Percentiles rank a stretch among this genome's conserved stretches.
phyloP scores from a whole-genome alignment of 192 early-diverging fungal genomes.

The Allomyces javanicus region DNA sequence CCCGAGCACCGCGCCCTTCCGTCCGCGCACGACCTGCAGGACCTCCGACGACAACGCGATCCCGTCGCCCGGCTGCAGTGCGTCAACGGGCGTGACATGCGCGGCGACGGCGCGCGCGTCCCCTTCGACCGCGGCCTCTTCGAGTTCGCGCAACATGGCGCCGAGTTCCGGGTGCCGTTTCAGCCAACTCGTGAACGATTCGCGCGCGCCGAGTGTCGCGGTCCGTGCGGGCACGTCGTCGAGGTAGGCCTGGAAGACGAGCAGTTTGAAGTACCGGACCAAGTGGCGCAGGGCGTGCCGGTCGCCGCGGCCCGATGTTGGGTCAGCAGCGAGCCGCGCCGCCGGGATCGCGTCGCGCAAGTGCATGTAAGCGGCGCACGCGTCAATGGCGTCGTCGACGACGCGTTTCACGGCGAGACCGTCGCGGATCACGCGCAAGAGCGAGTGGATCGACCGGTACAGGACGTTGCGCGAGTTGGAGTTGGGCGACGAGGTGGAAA shows the following conservation, averaged over 20 bases:
- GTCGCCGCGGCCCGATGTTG: neutral
- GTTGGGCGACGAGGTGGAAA: neutral
- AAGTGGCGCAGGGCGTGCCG: slow-evolving; percentile 14
- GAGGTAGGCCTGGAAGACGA: slow-evolving; percentile 38
- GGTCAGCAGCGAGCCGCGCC: slow-evolving; percentile 5
- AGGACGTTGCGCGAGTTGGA: slow-evolving; percentile 12
- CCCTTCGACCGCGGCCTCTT: slow-evolving; percentile 5
- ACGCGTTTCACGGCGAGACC: slow-evolving; percentile 31
- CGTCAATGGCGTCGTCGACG: slow-evolving; percentile 35
- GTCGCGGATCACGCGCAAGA: slow-evolving; percentile 36
- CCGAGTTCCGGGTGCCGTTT: slow-evolving; percentile 26
- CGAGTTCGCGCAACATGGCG: slow-evolving; percentile 24
- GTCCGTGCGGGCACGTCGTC: slow-evolving; percentile 13
- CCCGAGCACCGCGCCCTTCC: slow-evolving; percentile 30
- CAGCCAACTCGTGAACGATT: slow-evolving; percentile 34
- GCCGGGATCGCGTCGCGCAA: slow-evolving; percentile 34
- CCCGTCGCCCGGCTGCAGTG: slow-evolving; percentile 27
- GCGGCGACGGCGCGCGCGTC: neutral
- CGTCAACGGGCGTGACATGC: slow-evolving; percentile 17
- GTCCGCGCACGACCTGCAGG: slow-evolving; percentile 22
- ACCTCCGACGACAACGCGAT: slow-evolving; percentile 37
- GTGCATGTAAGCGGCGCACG: slow-evolving; percentile 22
- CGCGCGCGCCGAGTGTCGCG: slow-evolving; percentile 7
- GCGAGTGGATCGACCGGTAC: slow-evolving; percentile 34
- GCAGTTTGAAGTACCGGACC: slow-evolving; percentile 30